A percentile compares a stretch with the other conserved stretches of the same genome.
Conservation (phyloP, 257 asterid genomes). For the Solanum sparsipilum region DNA sequence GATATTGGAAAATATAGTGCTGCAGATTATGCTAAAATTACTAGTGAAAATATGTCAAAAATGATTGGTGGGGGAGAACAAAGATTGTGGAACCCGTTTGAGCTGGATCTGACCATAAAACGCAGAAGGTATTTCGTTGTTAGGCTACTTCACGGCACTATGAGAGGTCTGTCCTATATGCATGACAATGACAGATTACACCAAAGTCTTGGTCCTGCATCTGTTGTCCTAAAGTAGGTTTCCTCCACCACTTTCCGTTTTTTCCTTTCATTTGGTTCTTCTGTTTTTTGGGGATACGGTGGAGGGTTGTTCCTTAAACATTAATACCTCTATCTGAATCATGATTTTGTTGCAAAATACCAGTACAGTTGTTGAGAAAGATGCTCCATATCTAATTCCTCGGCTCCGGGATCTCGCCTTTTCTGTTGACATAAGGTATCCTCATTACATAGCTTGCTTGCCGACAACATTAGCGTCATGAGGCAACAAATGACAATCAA, state of each 20-base stretch:
- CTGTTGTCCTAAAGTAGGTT: slow-evolving; percentile 71
- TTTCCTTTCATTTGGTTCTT: neutral
- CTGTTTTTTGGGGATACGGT: neutral
- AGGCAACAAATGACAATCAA: neutral
- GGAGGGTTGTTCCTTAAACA: neutral
- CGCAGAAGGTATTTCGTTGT: slow-evolving; percentile 53
- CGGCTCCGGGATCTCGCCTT: slow-evolving; percentile 96
- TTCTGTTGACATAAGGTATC: slow-evolving; percentile 76
- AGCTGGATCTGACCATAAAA: slow-evolving; percentile 55
- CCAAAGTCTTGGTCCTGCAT: slow-evolving; percentile 95
- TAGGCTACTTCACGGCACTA: slow-evolving; percentile 61
- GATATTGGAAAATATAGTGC: slow-evolving; percentile 81
- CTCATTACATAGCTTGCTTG: neutral
- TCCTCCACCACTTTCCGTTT: neutral
- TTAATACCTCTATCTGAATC: neutral
- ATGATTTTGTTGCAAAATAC: slow-evolving; percentile 9
- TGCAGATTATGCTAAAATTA: slow-evolving; percentile 69
- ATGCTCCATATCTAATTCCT: slow-evolving; percentile 70
- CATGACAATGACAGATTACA: slow-evolving; percentile 68
- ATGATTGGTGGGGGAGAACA: slow-evolving; percentile 31
- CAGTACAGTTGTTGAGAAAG: slow-evolving; percentile 81
- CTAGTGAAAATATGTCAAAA: slow-evolving; percentile 63
- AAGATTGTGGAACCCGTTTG: slow-evolving; percentile 74
- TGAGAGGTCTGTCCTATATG: slow-evolving; percentile 73
- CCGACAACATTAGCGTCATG: neutral